Percentiles rank a stretch among this genome's conserved stretches.
Evolutionary conservation across 2,329 filamentous ascomycete genomes (phyloP).

Genomic region (Alternaria metachromatica): DNA sequence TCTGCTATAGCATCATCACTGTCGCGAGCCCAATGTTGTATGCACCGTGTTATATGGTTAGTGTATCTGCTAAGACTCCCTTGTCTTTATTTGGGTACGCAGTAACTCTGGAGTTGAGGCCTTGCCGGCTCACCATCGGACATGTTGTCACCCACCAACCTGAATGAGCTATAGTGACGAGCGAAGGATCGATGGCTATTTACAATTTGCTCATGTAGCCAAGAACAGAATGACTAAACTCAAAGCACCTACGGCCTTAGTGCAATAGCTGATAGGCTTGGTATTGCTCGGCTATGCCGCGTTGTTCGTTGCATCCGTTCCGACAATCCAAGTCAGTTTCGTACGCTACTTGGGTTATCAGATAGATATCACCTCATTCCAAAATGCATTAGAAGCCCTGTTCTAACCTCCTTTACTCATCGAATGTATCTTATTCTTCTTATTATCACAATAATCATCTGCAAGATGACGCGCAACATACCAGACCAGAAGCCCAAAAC

Average conservation of each 20-base stretch:
- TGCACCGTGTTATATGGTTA: no score
- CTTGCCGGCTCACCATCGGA: neutral
- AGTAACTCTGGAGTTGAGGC: no score
- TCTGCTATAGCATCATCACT: no score
- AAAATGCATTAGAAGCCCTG: neutral
- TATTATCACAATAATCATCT: neutral
- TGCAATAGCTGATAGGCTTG: neutral
- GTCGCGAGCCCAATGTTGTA: no score
- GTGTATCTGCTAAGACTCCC: no score
- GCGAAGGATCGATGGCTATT: neutral
- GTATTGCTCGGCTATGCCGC: neutral
- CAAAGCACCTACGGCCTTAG: neutral
- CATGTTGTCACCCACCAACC: neutral
- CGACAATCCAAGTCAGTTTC: accelerated
- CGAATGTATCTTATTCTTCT: neutral
- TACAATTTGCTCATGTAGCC: neutral
- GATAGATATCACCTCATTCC: neutral
- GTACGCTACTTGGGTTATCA: neutral
- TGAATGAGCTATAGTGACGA: neutral
- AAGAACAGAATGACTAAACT: neutral
- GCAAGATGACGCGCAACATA: neutral
- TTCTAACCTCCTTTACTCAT: accelerated
- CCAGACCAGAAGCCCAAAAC: neutral
- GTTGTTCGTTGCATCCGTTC: neutral
- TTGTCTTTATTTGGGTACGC: no score